These are phyloP conservation scores for Cadophora sp. DNA, from an alignment of 2,329 filamentous ascomycete species.

Conservation along the genomic window DNA sequence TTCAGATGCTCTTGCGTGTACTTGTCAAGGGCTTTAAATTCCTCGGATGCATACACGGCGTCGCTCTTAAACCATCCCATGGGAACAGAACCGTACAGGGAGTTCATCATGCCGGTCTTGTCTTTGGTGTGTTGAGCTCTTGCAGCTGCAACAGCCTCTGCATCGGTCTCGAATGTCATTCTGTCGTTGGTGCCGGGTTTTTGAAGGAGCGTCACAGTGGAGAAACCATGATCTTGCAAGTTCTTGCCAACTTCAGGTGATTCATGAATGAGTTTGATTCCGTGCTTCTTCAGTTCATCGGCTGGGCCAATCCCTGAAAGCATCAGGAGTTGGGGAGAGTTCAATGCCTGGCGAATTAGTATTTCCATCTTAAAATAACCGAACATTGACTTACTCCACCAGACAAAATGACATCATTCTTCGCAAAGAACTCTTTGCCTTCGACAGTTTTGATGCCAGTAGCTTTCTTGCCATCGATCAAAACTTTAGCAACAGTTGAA, in stretches of 20 bases:
- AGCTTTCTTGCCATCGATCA: conserved; percentile 54
- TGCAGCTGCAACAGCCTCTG: conserved; percentile 52
- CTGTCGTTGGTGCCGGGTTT: conserved; percentile 52
- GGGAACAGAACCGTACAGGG: conserved; percentile 48
- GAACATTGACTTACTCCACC: conserved; percentile 46
- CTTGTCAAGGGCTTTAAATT: conserved; percentile 58
- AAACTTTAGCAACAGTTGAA: conserved; percentile 54
- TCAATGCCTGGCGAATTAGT: conserved; percentile 44
- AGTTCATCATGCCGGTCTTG: conserved; percentile 50
- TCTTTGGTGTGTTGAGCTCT: conserved; percentile 55
- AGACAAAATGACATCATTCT: conserved; percentile 54
- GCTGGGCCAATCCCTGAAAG: conserved; percentile 54
- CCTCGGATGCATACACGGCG: conserved; percentile 48
- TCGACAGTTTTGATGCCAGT: conserved; percentile 53
- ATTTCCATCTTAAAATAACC: background rate
- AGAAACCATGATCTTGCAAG: conserved; percentile 47
- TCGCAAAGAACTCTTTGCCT: conserved; percentile 45
- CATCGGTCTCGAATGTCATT: conserved; percentile 53
- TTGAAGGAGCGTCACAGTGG: conserved; percentile 49
- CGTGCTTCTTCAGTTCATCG: conserved; percentile 49
- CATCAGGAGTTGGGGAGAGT: conserved; percentile 56
- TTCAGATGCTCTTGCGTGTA: conserved; percentile 53
- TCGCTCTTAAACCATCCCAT: conserved; percentile 56
- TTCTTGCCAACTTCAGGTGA: conserved; percentile 71
- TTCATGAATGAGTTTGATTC: conserved; percentile 61